Percentiles rank a stretch among this genome's conserved stretches.
Evolutionary conservation across 2,329 filamentous ascomycete species (phyloP).

Genomic region (Diplodia scrobiculata): DNA sequence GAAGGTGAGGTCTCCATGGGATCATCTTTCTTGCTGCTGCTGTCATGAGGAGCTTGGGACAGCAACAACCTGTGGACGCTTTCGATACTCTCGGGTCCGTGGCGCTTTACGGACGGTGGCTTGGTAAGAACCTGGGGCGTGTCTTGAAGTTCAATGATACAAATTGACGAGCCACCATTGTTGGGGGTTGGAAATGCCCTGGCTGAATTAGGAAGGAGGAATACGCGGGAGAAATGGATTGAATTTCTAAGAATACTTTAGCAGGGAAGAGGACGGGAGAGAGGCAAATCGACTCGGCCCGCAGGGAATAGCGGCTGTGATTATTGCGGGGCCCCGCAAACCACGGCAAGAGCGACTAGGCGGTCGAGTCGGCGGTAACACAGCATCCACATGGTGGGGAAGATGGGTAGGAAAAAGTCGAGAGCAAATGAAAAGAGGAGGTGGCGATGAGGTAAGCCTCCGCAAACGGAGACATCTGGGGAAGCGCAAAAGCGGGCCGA

Average conservation of each 20-base stretch:
- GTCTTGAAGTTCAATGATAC: conserved; percentile 41
- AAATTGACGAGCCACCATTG: conserved; percentile 42
- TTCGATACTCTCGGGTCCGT: conserved; percentile 29
- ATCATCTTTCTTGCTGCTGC: conserved; percentile 32
- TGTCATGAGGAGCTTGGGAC: background rate
- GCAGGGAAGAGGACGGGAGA: background rate
- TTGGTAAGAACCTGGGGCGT: background rate
- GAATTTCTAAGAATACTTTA: background rate
- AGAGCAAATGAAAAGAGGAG: background rate
- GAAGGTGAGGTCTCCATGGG: conserved; percentile 50
- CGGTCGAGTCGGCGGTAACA: background rate
- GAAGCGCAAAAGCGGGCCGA: background rate
- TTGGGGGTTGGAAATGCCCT: conserved; percentile 33
- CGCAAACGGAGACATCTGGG: conserved; percentile 7
- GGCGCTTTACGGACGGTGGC: conserved; percentile 32
- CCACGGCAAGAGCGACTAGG: background rate
- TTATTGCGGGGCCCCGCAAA: background rate
- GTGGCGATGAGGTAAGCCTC: background rate
- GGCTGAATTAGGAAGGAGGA: background rate
- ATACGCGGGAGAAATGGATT: background rate
- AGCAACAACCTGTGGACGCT: conserved; percentile 23
- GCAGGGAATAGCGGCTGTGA: background rate
- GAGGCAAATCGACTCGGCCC: background rate
- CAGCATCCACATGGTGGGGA: conserved; percentile 5
- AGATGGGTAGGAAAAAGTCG: background rate